These are phyloP conservation scores for Elaphomyces granulatus DNA, from an alignment of 495 filamentous ascomycete genomes.

Conservation along the genomic window DNA sequence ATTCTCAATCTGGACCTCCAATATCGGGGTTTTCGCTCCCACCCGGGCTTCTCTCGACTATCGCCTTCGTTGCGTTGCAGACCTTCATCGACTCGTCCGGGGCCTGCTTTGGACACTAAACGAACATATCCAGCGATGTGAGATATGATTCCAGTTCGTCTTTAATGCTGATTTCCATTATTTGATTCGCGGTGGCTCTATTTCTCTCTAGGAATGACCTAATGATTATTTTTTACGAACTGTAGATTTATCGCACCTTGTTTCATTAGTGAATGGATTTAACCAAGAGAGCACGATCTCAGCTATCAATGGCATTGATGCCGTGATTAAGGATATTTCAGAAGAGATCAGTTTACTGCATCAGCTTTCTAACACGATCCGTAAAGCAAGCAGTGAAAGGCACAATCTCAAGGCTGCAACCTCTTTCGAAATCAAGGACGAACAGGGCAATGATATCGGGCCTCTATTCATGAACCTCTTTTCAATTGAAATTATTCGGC, in stretches of 20 bases:
- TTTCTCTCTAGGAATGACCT: too few relatives aligned
- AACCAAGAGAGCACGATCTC: too few relatives aligned
- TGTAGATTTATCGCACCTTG: too few relatives aligned
- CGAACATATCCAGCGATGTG: slow-evolving; percentile 1
- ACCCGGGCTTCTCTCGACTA: neutral
- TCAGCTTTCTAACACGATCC: slow-evolving; percentile 4
- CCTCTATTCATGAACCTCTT: slow-evolving; percentile 1
- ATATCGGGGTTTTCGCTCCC: slow-evolving; percentile 1
- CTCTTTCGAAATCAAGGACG: slow-evolving; percentile 1
- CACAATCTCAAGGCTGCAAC: slow-evolving; percentile 3
- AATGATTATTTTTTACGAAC: too few relatives aligned
- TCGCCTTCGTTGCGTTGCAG: neutral
- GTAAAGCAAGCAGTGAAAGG: slow-evolving; percentile 4
- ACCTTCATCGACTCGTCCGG: neutral
- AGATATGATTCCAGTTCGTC: too few relatives aligned
- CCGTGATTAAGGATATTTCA: too few relatives aligned
- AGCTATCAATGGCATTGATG: too few relatives aligned
- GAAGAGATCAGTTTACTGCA: slow-evolving; percentile 3
- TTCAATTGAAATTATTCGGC: slow-evolving; percentile 1
- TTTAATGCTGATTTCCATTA: too few relatives aligned
- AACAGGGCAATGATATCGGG: slow-evolving; percentile 4
- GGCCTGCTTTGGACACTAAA: neutral
- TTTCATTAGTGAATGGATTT: too few relatives aligned
- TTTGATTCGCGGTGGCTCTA: too few relatives aligned
- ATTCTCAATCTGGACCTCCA: slow-evolving; percentile 1